Evolutionary conservation across 768 basidiomycete genomes (phyloP).

Genomic region (Suillus spraguei): DNA sequence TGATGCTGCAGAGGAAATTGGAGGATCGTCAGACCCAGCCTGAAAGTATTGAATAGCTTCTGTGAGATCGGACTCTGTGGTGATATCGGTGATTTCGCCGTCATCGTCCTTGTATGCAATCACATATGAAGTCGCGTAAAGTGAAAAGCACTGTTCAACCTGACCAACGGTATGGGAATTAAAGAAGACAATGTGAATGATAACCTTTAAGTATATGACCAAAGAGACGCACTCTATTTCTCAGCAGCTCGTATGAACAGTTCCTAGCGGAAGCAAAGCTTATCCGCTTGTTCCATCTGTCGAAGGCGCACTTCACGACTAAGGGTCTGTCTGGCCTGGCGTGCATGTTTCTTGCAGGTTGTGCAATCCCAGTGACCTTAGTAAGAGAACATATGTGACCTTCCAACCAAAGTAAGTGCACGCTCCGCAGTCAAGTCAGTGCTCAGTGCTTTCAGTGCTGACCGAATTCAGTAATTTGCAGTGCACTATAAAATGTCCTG

Average conservation of each 20-base stretch:
- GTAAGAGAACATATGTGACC: slow-evolving; percentile 8
- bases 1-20: slow-evolving; percentile 72
- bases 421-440: slow-evolving; percentile 28
- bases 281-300: slow-evolving; percentile 73
- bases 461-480: neutral
- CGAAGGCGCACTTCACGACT: slow-evolving; percentile 82
- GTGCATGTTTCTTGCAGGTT: slow-evolving; percentile 30
- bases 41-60: slow-evolving; percentile 91
- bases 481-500: neutral
- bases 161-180: slow-evolving; percentile 31
- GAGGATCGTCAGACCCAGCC: slow-evolving; percentile 71
- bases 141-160: slow-evolving; percentile 86
- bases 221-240: slow-evolving; percentile 60
- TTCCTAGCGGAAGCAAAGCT: slow-evolving; percentile 78
- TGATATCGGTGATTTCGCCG: slow-evolving; percentile 71
- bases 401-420: slow-evolving; percentile 7
- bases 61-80: slow-evolving; percentile 71
- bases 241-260: slow-evolving; percentile 76
- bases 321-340: slow-evolving; percentile 74
- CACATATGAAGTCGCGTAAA: slow-evolving; percentile 67
- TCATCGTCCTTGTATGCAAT: slow-evolving; percentile 91
- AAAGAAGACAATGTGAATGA: neutral
- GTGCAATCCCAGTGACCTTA: no score
- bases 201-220: slow-evolving; percentile 4
- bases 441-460: neutral